Evolutionary conservation across 176 grass and related monocot species (phyloP), one percentile per base, ranked within the genome.

Genomic region (Tuctoria greenei): DNA sequence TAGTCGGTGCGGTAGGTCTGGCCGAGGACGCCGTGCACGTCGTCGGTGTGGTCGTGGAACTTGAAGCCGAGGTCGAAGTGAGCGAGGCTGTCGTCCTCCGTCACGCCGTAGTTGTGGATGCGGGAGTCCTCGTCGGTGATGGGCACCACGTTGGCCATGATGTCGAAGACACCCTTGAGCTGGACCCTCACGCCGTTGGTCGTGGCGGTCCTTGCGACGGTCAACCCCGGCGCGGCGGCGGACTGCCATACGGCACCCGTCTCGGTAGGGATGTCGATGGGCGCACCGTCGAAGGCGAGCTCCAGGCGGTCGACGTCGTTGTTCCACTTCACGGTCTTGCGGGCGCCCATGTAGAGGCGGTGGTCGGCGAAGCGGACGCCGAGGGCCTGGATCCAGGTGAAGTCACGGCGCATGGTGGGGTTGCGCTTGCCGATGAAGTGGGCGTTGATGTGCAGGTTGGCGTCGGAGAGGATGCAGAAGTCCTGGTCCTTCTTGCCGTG

Each of bases 371-470:
- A 88, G 63, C 62, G 63, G 36, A 88, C 52, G 47, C 76, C 86
- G 26, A 88, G 67, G 54, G 77, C 76, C 38, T 89, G 77, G 56
- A 89, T 72, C 86, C 86, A 88, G 16, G 69, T 88, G 81, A 88
- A 88, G 69, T 80, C 81, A 0, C 69, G 81, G 35, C 21, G 44
- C 80, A 79, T 79, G 62, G 40, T 0, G 0, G 88, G 54, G 69
- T 90, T 86, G 39, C 71, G 74, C 20, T 86, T 86, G 69, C 88
- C 88, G 75, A 90, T 86, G 74, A 90, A 86, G 39, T 90, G 83
- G 1, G 83, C 83, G 69, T 90, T 90, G 83, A 90, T 79, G 69
- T 90, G 88, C 6, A 90, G 83, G 3, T 52, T 6, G 4, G 62
- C 1, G 74, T 90, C 88, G 9, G 88, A 46, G 70, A 87, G 0